Conservation (phyloP, 148 eudicot genomes). For the Dianthus caryophyllus region DNA sequence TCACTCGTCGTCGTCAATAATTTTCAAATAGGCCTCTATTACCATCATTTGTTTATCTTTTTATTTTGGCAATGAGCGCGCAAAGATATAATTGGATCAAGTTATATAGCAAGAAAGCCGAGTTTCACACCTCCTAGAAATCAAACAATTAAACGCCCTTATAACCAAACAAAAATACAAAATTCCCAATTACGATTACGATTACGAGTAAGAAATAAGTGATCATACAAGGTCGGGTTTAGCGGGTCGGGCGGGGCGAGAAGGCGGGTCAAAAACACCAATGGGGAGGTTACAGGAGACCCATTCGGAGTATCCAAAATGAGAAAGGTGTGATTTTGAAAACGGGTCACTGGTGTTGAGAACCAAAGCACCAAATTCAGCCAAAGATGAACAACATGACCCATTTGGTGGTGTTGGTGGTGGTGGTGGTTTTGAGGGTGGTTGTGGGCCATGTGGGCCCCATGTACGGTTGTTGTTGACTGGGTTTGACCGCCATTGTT, state of each 20-base stretch:
- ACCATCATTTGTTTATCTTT: too few relatives aligned
- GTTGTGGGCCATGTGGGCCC: slow-evolving; percentile 71
- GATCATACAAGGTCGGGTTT: slow-evolving; percentile 63
- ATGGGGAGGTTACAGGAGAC: slow-evolving; percentile 39
- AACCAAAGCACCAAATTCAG: slow-evolving; percentile 72
- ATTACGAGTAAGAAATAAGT: not conserved
- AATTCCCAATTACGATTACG: too few relatives aligned
- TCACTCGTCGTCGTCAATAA: too few relatives aligned
- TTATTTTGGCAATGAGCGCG: too few relatives aligned
- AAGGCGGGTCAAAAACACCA: slow-evolving; percentile 55
- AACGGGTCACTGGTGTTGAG: slow-evolving; percentile 68
- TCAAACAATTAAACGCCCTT: too few relatives aligned
- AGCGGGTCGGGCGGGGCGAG: slow-evolving; percentile 61
- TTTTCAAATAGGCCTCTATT: too few relatives aligned
- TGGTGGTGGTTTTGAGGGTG: slow-evolving; percentile 14
- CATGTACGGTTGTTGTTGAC: slow-evolving; percentile 56
- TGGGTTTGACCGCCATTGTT: slow-evolving; percentile 56
- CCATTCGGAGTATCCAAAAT: slow-evolving; percentile 59
- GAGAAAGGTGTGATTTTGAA: slow-evolving; percentile 67
- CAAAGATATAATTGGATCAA: too few relatives aligned
- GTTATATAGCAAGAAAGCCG: too few relatives aligned
- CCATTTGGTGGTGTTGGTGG: slow-evolving; percentile 17
- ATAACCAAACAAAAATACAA: too few relatives aligned
- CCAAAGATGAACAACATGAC: slow-evolving; percentile 39
- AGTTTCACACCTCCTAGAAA: too few relatives aligned